These are phyloP conservation scores for Aspergillus sclerotioniger DNA, from an alignment of 495 filamentous ascomycete species.

Conservation along the genomic window DNA sequence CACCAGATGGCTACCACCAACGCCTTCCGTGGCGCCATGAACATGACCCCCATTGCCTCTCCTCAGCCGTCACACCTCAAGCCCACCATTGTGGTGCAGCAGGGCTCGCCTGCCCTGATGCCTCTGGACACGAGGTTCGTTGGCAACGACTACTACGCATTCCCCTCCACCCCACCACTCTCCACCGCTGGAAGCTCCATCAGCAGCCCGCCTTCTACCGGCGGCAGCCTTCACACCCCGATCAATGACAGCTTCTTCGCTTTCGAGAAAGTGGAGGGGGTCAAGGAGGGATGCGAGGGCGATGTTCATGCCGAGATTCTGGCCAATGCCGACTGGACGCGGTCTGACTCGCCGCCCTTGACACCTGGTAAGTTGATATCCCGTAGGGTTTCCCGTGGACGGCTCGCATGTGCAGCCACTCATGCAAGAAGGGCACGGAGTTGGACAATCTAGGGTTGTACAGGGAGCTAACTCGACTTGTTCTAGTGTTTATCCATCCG, in stretches of 20 bases:
- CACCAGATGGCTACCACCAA: constrained; percentile 66
- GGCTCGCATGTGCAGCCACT: background rate
- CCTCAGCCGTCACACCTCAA: constrained; percentile 75
- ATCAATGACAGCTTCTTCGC: constrained; percentile 75
- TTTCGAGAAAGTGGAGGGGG: constrained; percentile 70
- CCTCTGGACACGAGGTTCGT: constrained; percentile 75
- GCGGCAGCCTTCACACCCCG: constrained; percentile 76
- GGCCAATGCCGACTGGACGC: constrained; percentile 72
- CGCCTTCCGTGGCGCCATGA: constrained; percentile 53
- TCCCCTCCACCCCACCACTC: constrained; percentile 84
- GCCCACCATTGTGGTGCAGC: constrained; percentile 68
- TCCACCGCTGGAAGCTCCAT: constrained; percentile 80
- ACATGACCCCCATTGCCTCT: constrained; percentile 74
- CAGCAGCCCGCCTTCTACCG: constrained; percentile 80
- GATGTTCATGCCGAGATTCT: constrained; percentile 74
- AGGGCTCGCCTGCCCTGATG: constrained; percentile 69
- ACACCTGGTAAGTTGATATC: constrained; percentile 80
- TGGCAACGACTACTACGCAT: constrained; percentile 66
- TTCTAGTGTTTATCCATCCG: constrained; percentile 77
- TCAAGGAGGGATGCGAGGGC: constrained; percentile 77
- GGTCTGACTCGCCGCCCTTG: constrained; percentile 77
- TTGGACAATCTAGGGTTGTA: constrained; percentile 16
- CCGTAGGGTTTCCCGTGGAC: background rate
- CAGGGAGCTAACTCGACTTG: constrained; percentile 22
- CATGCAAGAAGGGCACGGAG: background rate